Base-by-base conservation (phyloP, 1,139 yeast species). In the Diutina ranongensis region DNA sequence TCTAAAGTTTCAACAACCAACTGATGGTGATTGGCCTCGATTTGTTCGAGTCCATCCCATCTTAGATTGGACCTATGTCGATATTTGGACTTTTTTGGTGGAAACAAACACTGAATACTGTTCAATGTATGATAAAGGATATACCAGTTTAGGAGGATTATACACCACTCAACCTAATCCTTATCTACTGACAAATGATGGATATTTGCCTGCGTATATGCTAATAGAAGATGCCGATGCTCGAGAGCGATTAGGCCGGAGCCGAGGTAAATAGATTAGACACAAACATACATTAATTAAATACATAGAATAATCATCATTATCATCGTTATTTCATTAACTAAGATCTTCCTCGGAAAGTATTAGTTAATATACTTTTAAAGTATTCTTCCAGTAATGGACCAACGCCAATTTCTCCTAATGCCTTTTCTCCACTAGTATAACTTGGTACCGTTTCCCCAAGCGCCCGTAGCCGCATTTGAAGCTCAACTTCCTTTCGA, bases 1-100 rank as follows among this genome's bases (percentile, higher is more conserved):
- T 13, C 65, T 87, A 35, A 51, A 65, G 15, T 70, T 70, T 47
- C 73, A 81, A 49, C 88, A 84, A 54, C 59, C 56, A 36, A 87
- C 96, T 0, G 95, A 87, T 57, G 82, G 78, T 50, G 78, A 86
- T 46, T 87, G 96, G 96, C 96, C 96, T n/a, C 64, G 67, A 35
- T 87, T 87, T 57, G 61, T 80, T 51, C 64, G 96, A 44, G 69
- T 86, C 9, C 92, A 86, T 55, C 95, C 96, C 0, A 81, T 87
- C 12, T 67, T 87, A 45, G 83, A 83, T 46, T 87, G 95, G 95
- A 73, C 73, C 41, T 85, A 83, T 54, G 73, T 71, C 25, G 86
- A 86, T 49, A 71, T 87, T 3, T 87, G 96, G 96, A 80, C 75
- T 53, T 74, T 76, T 51, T 65, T 83, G 47, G 57, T 74, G 34